phyloP scores from a whole-genome alignment of 768 basidiomycete genomes.

The Lyophyllum semitale region DNA sequence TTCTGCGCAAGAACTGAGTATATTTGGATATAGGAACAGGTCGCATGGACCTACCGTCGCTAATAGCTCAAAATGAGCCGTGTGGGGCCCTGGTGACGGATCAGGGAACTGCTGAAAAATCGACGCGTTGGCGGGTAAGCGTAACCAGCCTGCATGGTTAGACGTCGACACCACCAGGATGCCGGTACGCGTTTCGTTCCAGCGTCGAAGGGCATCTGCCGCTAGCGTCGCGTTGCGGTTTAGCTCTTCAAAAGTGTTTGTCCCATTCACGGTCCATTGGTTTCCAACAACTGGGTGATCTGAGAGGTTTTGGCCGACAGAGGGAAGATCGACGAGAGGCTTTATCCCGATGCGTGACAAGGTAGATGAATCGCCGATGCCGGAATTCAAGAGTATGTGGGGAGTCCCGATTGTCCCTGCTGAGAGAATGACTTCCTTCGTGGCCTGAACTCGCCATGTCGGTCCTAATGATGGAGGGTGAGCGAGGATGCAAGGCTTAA shows the following conservation, averaged over 20 bases:
- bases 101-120: slow-evolving; percentile 14
- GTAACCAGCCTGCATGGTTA: slow-evolving; percentile 19
- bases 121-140: slow-evolving; percentile 16
- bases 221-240: neutral
- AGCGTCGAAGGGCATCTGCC: slow-evolving; percentile 15
- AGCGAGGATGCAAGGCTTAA: neutral
- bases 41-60: slow-evolving; percentile 17
- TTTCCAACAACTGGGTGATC: slow-evolving; percentile 26
- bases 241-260: slow-evolving; percentile 14
- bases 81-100: slow-evolving; percentile 24
- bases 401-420: slow-evolving; percentile 37
- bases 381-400: slow-evolving; percentile 32
- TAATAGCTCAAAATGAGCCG: slow-evolving; percentile 27
- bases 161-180: slow-evolving; percentile 15
- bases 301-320: slow-evolving; percentile 30
- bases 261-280: slow-evolving; percentile 19
- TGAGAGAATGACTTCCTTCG: slow-evolving; percentile 10
- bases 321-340: slow-evolving; percentile 24
- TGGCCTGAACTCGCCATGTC: slow-evolving; percentile 11
- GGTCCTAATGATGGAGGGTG: neutral
- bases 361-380: slow-evolving; percentile 30
- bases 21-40: too few species aligned
- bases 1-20: too few species aligned
- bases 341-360: slow-evolving; percentile 23
- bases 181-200: slow-evolving; percentile 21